Evolutionary conservation across 768 basidiomycete species (phyloP), one percentile per base, ranked within the genome.

Genomic region (Rhizopogon roseolus): DNA sequence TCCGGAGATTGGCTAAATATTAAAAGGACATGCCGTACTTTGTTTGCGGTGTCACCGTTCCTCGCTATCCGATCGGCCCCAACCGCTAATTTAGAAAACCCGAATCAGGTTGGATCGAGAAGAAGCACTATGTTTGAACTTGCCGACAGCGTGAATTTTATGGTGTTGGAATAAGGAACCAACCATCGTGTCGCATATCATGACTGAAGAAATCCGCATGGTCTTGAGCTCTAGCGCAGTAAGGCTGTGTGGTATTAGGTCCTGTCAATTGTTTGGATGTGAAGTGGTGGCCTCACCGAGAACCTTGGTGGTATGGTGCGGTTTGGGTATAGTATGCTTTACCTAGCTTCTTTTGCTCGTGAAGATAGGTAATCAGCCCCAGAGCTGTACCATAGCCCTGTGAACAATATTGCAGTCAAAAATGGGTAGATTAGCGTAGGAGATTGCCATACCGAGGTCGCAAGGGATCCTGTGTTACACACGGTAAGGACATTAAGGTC

Each of bases 161-260:
- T 90, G 79, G 65, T 93, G 84, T 64, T 95, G 92, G 75, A 98
- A 91, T 49, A 98, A 72, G 1, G 93, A 95, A 8, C 96, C 96
- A 16, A 98, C 91, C 90, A 97, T 97, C 36, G 92, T 96, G 65
- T 98, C 96, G 64, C 94, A 96, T 45, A 98, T 86, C 93, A 98
- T 96, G 5, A 87, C 84, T 4, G 90, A 88, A 0, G 93, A 89
- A 13, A 95, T 88, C 36, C 82, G 74, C 42, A 98, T 80, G 4
- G 86, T 87, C 59, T 90, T 84, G 25, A 98, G 80, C 63, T 98
- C 96, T 50, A 95, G 72, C 2, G 93, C 88, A 5, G 96, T 98
- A 46, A 98, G 77, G 57, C 95, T 93, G 48, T 41, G 50, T 40
- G 5, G 6, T 17, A 7, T 27, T 2, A 29, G 19, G 22, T 52